Base-by-base conservation (phyloP, 129 eudicot species). In the Escallonia rubra region DNA sequence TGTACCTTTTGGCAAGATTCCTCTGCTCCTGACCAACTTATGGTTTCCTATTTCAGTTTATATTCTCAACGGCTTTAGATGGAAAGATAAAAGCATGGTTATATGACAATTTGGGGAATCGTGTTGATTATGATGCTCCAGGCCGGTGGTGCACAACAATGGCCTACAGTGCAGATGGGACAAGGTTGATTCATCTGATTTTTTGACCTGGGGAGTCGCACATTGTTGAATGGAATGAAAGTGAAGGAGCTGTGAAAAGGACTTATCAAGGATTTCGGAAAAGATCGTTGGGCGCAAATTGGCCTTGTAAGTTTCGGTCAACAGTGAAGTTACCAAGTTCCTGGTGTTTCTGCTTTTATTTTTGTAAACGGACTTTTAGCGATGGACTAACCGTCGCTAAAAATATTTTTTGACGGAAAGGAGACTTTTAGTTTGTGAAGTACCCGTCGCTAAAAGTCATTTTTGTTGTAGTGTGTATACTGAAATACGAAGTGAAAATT, bases 51-150 rank as follows among this genome's bases (percentile, higher is more conserved):
- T 72, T 65, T 49, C 83, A 90, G 95, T 90, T 90, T 68, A 90
- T 86, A 64, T 90, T 90, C 68, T 90, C 96, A 66, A 90, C 96
- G 60, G 95, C 96, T 71, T 74, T 90, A 23, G 96, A 90, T 68
- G 96, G 96, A 43, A 90, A 90, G 78, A 90, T 90, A 56, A 90
- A 90, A 72, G 97, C 97, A 43, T 90, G 97, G 97, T 74, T 90
- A 43, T 90, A 90, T 72, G 97, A 90, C 75, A 85, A 90, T 73
- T 64, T 87, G 86, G 97, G 97, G 34, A 85, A 91, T 15, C 81
- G 96, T 70, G 96, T 88, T 50, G 91, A 88, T 78, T 88, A 88
- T 47, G 96, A 88, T 65, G 96, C 96, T 52, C 96, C 96, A 14
- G 96, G 96, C 46, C 81, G 86, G 13, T 88, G 89, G 85, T 88